Conservation (phyloP, 345 rosid genomes). For the Kandelia obovata region DNA sequence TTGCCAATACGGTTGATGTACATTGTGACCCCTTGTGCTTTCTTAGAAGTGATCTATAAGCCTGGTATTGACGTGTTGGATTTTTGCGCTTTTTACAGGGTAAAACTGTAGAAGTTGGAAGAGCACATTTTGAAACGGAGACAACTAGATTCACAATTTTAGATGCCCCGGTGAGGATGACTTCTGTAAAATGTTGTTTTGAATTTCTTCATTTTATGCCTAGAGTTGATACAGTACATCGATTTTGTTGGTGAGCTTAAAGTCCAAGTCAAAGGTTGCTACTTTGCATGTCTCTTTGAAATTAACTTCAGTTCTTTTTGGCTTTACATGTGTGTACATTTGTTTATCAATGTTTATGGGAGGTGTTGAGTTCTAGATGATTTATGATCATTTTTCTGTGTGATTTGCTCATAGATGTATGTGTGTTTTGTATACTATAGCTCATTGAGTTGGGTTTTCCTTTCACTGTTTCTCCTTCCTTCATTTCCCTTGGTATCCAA, state of each 20-base stretch:
- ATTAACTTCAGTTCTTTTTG: background rate
- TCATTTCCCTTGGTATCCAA: too few species aligned
- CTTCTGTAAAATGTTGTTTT: background rate
- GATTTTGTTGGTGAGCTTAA: too few species aligned
- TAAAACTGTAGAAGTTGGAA: constrained; percentile 97
- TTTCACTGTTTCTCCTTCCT: too few species aligned
- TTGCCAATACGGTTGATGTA: constrained; percentile 4
- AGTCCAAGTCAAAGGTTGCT: too few species aligned
- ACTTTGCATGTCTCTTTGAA: background rate
- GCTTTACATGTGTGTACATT: too few species aligned
- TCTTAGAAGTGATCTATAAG: background rate
- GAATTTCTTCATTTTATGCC: background rate
- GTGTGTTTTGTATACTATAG: too few species aligned
- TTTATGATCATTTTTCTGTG: too few species aligned
- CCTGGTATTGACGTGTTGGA: background rate
- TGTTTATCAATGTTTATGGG: too few species aligned
- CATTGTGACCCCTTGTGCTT: background rate
- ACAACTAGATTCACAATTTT: constrained; percentile 93
- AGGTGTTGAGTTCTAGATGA: too few species aligned
- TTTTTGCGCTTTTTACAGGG: constrained; percentile 45
- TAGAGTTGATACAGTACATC: constrained; percentile 29
- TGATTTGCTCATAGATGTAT: too few species aligned
- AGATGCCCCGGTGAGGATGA: constrained; percentile 90
- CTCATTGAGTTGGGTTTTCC: too few species aligned
- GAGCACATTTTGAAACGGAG: constrained; percentile 96